These are phyloP conservation scores for Pleurotus pulmonarius DNA, from an alignment of 768 basidiomycete genomes.

Conservation along the genomic window DNA sequence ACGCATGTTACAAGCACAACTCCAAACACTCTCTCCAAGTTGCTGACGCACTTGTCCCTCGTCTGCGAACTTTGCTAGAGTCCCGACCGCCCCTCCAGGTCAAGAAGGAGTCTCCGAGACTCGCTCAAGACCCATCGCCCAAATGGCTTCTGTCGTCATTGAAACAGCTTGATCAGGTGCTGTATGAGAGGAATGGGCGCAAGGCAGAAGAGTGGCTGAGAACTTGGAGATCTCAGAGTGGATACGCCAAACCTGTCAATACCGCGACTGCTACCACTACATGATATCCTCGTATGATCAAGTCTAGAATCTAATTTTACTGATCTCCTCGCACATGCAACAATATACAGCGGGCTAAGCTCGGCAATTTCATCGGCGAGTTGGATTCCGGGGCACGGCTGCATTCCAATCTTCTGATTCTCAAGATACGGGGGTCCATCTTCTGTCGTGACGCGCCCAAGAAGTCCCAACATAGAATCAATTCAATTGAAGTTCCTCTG, in stretches of 20 bases:
- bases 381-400: too few relatives aligned
- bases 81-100: background rate
- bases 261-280: background rate
- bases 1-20: constrained; percentile 47
- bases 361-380: too few relatives aligned
- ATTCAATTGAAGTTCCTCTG: too few relatives aligned
- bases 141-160: constrained; percentile 3
- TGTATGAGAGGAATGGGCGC: constrained; percentile 6
- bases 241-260: constrained; percentile 15
- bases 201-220: constrained; percentile 29
- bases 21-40: constrained; percentile 33
- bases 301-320: background rate
- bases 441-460: too few relatives aligned
- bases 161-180: constrained; percentile 4
- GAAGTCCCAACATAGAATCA: too few relatives aligned
- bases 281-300: background rate
- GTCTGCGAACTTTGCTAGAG: constrained; percentile 29
- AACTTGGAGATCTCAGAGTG: constrained; percentile 21
- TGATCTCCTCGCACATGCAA: background rate
- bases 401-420: too few relatives aligned
- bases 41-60: constrained; percentile 37
- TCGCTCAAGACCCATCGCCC: constrained; percentile 3
- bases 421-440: too few relatives aligned
- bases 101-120: background rate
- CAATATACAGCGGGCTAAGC: too few relatives aligned